These are phyloP conservation scores for Dissoconium aciculare DNA, from an alignment of 2,329 filamentous ascomycete species.

Conservation along the genomic window DNA sequence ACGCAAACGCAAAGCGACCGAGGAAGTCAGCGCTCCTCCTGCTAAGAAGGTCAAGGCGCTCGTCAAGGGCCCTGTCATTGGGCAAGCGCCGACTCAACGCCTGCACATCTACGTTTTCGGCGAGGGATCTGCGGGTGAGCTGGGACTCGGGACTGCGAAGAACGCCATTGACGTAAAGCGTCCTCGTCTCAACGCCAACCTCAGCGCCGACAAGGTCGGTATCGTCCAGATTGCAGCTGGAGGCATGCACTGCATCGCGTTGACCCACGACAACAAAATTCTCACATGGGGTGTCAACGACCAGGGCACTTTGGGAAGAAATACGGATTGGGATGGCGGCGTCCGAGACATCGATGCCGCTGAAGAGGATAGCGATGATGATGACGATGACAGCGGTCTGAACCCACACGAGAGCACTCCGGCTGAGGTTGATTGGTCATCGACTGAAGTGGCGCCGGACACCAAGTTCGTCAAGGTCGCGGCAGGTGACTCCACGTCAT, in stretches of 20 bases:
- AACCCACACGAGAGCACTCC: conserved; percentile 62
- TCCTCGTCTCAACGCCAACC: conserved; percentile 51
- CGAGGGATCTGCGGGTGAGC: conserved; percentile 65
- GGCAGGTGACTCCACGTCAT: conserved; percentile 60
- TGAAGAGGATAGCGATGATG: conserved; percentile 39
- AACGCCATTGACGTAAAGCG: conserved; percentile 58
- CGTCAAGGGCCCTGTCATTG: conserved; percentile 36
- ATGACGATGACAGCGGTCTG: conserved; percentile 43
- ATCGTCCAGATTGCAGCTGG: conserved; percentile 65
- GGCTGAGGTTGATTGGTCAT: conserved; percentile 22
- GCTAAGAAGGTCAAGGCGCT: conserved; percentile 20
- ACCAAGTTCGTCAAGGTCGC: conserved; percentile 53
- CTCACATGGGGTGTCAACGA: conserved; percentile 83
- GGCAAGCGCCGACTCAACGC: conserved; percentile 45
- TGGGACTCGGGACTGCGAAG: conserved; percentile 57
- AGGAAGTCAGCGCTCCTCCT: conserved; percentile 16
- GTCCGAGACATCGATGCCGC: conserved; percentile 40
- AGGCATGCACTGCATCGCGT: conserved; percentile 65
- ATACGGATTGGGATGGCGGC: conserved; percentile 54
- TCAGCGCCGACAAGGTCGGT: conserved; percentile 42
- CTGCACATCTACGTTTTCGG: conserved; percentile 70
- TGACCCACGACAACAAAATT: conserved; percentile 69
- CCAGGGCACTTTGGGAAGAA: conserved; percentile 62
- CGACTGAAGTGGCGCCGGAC: conserved; percentile 33
- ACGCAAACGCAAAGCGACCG: conserved; percentile 18